phyloP scores from a whole-genome alignment of 176 grass and related monocot species.

The Paspalum notatum region DNA sequence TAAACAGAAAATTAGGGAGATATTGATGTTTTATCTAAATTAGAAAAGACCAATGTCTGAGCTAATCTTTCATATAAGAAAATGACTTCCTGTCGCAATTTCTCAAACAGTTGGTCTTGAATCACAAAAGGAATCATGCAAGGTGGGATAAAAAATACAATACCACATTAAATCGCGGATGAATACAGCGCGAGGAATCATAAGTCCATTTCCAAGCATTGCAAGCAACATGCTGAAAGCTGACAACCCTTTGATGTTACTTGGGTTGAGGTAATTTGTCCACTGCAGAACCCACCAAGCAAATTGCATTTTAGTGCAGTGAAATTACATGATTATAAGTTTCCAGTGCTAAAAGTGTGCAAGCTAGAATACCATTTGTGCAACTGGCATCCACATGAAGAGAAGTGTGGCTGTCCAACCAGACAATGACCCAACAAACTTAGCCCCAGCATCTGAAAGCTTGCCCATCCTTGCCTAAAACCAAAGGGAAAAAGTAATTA shows the following conservation, averaged over 20 bases:
- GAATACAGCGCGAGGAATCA: conserved; percentile 99
- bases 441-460: conserved; percentile 62
- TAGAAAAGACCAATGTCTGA: neutral
- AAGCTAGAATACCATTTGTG: conserved; percentile 78
- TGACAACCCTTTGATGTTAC: conserved; percentile 96
- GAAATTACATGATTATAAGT: conserved; percentile 23
- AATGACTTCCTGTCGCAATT: neutral
- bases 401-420: conserved; percentile 99
- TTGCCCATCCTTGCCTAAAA: conserved; percentile 83
- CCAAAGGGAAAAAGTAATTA: conserved; percentile 41
- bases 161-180: conserved; percentile 99
- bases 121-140: conserved; percentile 21
- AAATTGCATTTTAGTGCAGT: conserved; percentile 36
- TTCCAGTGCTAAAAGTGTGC: conserved; percentile 31
- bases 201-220: conserved; percentile 97
- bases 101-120: conserved; percentile 15
- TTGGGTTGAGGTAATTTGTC: conserved; percentile 99
- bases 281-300: conserved; percentile 66
- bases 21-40: neutral
- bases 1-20: conserved; percentile 11
- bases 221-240: conserved; percentile 97
- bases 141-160: conserved; percentile 37
- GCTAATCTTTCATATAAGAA: conserved; percentile 15
- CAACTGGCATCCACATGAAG: conserved; percentile 99
- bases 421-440: conserved; percentile 78